Conservation (phyloP, 495 filamentous ascomycete species). For the Hypoxylon crocopeplum region DNA sequence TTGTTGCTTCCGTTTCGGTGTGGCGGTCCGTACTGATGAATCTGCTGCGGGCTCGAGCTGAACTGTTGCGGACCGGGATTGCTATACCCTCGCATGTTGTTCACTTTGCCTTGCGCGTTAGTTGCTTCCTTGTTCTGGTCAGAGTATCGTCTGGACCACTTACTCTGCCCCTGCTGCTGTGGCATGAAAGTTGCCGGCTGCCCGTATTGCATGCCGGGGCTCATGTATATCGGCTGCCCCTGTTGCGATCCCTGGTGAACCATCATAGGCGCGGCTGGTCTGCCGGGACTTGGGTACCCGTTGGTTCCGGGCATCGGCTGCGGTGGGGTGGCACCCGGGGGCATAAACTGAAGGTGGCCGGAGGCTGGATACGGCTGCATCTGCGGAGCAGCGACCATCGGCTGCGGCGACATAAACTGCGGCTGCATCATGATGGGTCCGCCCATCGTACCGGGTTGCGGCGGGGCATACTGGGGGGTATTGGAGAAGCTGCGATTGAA, state of each 20-base stretch:
- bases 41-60: slow-evolving; percentile 67
- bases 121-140: slow-evolving; percentile 38
- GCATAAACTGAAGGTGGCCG: slow-evolving; percentile 65
- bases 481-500: slow-evolving; percentile 60
- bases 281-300: slow-evolving; percentile 83
- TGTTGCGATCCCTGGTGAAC: slow-evolving; percentile 72
- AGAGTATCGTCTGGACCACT: slow-evolving; percentile 49
- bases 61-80: slow-evolving; percentile 67
- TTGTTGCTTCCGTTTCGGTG: slow-evolving; percentile 64
- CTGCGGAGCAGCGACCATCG: slow-evolving; percentile 68
- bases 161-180: slow-evolving; percentile 73
- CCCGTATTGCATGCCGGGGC: slow-evolving; percentile 69
- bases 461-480: slow-evolving; percentile 70
- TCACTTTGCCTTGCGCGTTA: slow-evolving; percentile 52
- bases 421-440: slow-evolving; percentile 83
- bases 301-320: slow-evolving; percentile 67
- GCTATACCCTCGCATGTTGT: slow-evolving; percentile 64
- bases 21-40: slow-evolving; percentile 67
- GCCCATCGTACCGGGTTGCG: slow-evolving; percentile 67
- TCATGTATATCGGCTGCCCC: slow-evolving; percentile 75
- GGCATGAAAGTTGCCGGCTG: slow-evolving; percentile 65
- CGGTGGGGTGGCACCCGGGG: slow-evolving; percentile 65
- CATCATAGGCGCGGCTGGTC: slow-evolving; percentile 84
- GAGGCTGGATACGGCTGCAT: slow-evolving; percentile 75
- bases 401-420: slow-evolving; percentile 61